Conservation (phyloP, 495 filamentous ascomycete species). For the Penicillium antarcticum region DNA sequence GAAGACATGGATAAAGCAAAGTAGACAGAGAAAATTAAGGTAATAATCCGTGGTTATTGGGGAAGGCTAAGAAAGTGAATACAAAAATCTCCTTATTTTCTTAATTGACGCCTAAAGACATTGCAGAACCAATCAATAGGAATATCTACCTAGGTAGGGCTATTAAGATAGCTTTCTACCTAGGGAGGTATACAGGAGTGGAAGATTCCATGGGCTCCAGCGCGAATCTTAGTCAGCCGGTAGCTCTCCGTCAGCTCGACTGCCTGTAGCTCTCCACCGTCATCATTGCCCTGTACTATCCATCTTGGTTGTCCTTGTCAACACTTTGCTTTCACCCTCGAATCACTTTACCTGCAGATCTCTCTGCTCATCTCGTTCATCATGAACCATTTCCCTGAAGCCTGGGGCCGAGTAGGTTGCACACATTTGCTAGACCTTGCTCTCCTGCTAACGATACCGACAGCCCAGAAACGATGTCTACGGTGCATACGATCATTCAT, state of each 20-base stretch:
- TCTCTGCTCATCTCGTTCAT: conserved; percentile 10
- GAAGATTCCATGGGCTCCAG: no score
- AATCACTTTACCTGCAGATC: neutral
- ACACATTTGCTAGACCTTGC: conserved; percentile 18
- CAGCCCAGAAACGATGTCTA: conserved; percentile 96
- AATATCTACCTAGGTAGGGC: no score
- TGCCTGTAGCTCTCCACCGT: conserved; percentile 32
- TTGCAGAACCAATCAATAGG: no score
- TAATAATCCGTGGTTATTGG: no score
- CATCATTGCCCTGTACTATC: conserved; percentile 24
- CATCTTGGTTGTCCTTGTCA: conserved; percentile 9
- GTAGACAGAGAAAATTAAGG: no score
- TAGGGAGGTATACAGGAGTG: no score
- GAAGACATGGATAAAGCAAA: conserved; percentile 8
- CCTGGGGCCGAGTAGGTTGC: conserved; percentile 86
- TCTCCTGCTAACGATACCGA: conserved; percentile 25
- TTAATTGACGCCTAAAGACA: no score
- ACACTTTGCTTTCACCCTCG: neutral
- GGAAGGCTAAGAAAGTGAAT: no score
- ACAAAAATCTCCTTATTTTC: no score
- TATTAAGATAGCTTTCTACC: no score
- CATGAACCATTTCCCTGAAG: conserved; percentile 96
- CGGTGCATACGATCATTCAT: conserved; percentile 83
- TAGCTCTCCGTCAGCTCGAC: conserved; percentile 43
- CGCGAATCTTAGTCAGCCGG: conserved; percentile 19